Percentiles rank a stretch among this genome's conserved stretches.
Conservation (phyloP, 176 grass and related monocot genomes). For the Hyparrhenia diplandra region DNA sequence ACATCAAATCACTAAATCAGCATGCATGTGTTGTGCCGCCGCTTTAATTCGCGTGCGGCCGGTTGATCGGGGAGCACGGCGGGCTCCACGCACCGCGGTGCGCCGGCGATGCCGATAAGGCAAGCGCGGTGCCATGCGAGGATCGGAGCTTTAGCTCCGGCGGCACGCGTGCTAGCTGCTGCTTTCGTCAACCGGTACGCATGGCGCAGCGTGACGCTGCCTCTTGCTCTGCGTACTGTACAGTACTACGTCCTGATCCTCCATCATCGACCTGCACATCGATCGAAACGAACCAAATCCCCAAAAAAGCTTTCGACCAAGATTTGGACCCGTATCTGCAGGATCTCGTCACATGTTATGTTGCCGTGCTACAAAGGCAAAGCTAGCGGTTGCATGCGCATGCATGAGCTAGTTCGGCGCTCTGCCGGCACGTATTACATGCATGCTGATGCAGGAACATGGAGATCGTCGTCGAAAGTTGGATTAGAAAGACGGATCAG, state of each 20-base stretch:
- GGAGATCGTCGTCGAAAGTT: background rate
- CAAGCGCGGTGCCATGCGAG: background rate
- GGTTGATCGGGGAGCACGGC: too few relatives aligned
- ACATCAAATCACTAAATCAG: too few relatives aligned
- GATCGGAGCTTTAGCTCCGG: background rate
- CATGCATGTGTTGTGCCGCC: too few relatives aligned
- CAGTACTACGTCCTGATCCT: too few relatives aligned
- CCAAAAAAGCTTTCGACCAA: constrained; percentile 14
- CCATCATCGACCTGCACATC: too few relatives aligned
- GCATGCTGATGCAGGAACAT: background rate
- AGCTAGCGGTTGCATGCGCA: background rate
- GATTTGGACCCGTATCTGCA: constrained; percentile 12
- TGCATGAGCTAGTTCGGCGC: background rate
- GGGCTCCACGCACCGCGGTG: background rate
- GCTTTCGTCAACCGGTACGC: background rate
- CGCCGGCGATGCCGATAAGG: background rate
- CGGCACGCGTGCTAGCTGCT: background rate
- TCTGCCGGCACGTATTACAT: background rate
- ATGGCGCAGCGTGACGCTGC: background rate
- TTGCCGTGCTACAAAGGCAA: background rate
- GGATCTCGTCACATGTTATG: background rate
- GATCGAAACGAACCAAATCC: constrained; percentile 20
- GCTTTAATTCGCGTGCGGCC: too few relatives aligned
- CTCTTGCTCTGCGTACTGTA: too few relatives aligned
- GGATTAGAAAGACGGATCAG: background rate